These are phyloP conservation scores for Stachybotrys elegans DNA, from an alignment of 2,329 filamentous ascomycete genomes.

Conservation along the genomic window DNA sequence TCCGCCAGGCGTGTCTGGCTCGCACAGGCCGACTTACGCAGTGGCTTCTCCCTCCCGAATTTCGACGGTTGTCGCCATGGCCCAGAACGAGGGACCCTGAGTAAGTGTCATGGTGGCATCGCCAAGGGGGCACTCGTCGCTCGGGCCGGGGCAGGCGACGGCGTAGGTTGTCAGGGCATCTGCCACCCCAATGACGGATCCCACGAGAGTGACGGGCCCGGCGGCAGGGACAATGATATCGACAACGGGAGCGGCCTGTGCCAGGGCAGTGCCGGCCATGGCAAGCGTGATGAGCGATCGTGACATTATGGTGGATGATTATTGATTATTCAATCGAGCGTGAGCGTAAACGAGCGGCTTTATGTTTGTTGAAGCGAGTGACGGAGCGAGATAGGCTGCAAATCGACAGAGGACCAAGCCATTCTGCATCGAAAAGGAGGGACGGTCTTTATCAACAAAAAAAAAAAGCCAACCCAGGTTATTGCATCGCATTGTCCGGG, in stretches of 20 bases:
- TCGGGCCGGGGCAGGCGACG: conserved; percentile 17
- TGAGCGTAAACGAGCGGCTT: conserved; percentile 6
- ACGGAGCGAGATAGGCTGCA: too few species aligned
- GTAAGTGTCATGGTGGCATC: conserved; percentile 15
- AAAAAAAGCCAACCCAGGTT: neutral
- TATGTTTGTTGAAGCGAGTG: too few species aligned
- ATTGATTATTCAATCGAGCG: neutral
- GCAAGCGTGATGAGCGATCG: conserved; percentile 20
- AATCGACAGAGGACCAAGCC: too few species aligned
- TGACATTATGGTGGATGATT: conserved; percentile 12
- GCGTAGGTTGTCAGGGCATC: conserved; percentile 22
- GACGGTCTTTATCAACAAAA: conserved; percentile 7
- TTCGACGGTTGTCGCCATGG: too few species aligned
- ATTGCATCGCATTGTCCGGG: too few species aligned
- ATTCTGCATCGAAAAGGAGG: conserved; percentile 12
- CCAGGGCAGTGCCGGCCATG: conserved; percentile 11
- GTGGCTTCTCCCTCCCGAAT: too few species aligned
- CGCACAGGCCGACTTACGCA: too few species aligned
- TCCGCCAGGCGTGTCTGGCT: too few species aligned
- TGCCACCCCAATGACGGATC: conserved; percentile 23
- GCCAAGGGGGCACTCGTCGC: conserved; percentile 19
- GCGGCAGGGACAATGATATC: conserved; percentile 20
- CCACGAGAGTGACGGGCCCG: conserved; percentile 17
- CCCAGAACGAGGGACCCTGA: conserved; percentile 22
- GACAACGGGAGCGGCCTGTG: conserved; percentile 20